These are phyloP conservation scores for Sonneratia caseolaris DNA, from an alignment of 345 rosid genomes.

Conservation along the genomic window DNA sequence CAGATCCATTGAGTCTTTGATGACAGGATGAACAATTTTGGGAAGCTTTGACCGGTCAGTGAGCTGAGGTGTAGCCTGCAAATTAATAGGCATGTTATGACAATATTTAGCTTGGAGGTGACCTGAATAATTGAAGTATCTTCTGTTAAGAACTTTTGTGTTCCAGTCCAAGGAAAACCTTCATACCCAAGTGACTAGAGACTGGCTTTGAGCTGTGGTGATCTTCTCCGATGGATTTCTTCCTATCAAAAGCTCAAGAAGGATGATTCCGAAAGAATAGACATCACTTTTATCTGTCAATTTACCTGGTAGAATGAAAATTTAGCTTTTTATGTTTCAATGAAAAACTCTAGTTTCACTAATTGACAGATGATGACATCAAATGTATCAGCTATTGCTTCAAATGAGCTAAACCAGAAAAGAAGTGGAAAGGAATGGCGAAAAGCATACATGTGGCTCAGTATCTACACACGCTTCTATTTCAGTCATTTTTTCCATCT, in stretches of 20 bases:
- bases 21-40: conserved; percentile 64
- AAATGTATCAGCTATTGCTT: background rate
- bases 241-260: conserved; percentile 80
- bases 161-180: background rate
- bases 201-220: conserved; percentile 40
- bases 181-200: conserved; percentile 78
- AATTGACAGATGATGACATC: background rate
- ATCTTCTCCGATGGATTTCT: conserved; percentile 58
- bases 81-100: background rate
- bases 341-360: background rate
- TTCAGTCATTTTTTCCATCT: too few species aligned
- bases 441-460: background rate
- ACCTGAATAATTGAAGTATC: background rate
- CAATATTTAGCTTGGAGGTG: background rate
- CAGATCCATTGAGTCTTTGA: conserved; percentile 73
- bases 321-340: background rate
- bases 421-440: background rate
- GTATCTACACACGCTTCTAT: too few species aligned
- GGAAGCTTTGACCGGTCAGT: conserved; percentile 88
- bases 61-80: conserved; percentile 86
- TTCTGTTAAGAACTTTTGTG: background rate
- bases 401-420: background rate
- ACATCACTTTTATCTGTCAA: conserved; percentile 89
- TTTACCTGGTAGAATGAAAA: conserved; percentile 40
- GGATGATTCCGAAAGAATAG: conserved; percentile 79